Conservation (phyloP, 176 grass and related monocot genomes). For the Dactylis glomerata region DNA sequence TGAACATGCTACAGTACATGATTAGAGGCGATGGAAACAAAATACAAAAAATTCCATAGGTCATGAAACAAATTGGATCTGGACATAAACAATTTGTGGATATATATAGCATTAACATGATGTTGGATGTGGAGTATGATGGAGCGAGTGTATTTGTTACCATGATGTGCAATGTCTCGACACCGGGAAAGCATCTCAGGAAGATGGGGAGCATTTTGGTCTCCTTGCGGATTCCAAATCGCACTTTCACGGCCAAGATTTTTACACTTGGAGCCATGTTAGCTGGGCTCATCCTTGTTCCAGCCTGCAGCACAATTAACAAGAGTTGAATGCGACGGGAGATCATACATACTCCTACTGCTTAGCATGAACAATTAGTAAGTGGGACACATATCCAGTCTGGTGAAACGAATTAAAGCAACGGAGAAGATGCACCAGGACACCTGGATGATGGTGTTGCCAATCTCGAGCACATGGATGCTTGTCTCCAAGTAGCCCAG, state of each 20-base stretch:
- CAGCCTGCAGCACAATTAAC: slow-evolving; percentile 3
- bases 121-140: neutral
- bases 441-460: slow-evolving; percentile 36
- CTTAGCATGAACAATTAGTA: neutral
- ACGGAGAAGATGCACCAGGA: neutral
- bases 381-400: neutral
- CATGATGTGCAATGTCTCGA: slow-evolving; percentile 30
- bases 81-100: neutral
- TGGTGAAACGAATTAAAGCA: neutral
- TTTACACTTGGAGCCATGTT: slow-evolving; percentile 35
- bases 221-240: slow-evolving; percentile 30
- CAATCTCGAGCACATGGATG: slow-evolving; percentile 27
- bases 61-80: neutral
- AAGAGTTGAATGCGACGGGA: neutral
- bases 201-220: slow-evolving; percentile 23
- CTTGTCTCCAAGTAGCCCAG: slow-evolving; percentile 35
- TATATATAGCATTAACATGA: neutral
- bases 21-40: neutral
- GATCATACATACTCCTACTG: neutral
- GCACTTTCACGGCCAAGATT: slow-evolving; percentile 32
- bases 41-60: neutral
- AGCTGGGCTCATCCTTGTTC: slow-evolving; percentile 7
- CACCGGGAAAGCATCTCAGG: slow-evolving; percentile 45
- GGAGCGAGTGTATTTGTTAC: neutral
- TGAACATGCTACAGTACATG: neutral